Base-by-base conservation (phyloP, 345 rosid species). In the Lepidium africanum region DNA sequence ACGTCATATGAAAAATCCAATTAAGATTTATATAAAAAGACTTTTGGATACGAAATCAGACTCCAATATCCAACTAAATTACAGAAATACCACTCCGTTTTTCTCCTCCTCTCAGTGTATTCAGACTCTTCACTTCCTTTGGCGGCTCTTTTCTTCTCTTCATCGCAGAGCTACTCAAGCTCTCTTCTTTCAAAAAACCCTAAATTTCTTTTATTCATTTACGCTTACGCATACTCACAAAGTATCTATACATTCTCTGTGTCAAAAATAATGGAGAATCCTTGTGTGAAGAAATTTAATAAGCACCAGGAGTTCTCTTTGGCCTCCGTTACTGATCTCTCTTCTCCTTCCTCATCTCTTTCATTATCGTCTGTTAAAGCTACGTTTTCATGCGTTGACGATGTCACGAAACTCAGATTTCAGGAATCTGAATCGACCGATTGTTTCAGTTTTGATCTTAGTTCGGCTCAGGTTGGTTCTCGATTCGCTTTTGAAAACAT, bases 261-360 rank as follows among this genome's bases (percentile, higher is more conserved):
- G 15, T 70, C 9, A 2, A 19, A 35, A 43, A 36, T 17, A 45
- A 75, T 75, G 83, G 86, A 82, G 65, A 59, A 35, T 21, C 75
- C 72, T 42, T 69, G 48, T 17, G 58, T 15, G 33, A 70, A 53
- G 13, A 72, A 74, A 32, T 60, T 37, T 5, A 67, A 72, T 30
- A 30, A 54, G 27, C 77, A 69, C 55, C 72, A 63, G 11, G 81
- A 84, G 80, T 82, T 86, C 76, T 41, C 77, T 66, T 65, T 90
- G 41, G 81, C 79, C 13, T 81, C 96, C 13, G 45, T 83, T 40
- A 60, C 86, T 32, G 84, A 81, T 47, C 88, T 87, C 13, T 47
- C 84, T 61, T 59, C 84, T 39, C 65, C 88, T 30, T 70, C 76
- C 7, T 33, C 45, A 0, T 39, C 87, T 39, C 52, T 6, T 41